Evolutionary conservation across 257 asterid genomes (phyloP), one percentile per base, ranked within the genome.

Genomic region (Ocimum tenuiflorum): DNA sequence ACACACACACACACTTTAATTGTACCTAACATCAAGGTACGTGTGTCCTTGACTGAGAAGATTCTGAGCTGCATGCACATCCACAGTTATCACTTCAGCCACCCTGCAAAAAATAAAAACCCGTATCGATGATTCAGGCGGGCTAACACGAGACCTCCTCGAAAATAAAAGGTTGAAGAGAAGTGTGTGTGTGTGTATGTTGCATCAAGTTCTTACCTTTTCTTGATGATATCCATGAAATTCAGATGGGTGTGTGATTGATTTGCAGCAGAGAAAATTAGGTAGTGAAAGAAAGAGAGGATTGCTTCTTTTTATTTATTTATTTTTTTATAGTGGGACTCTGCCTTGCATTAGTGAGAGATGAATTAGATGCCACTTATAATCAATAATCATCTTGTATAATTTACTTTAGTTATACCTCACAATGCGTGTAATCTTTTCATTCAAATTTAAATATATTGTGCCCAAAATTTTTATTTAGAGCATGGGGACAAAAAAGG

Each of bases 21-120:
- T 31, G 36, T 72, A 91, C 97, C 97, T 81, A 75, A 91, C 97
- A 76, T 91, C 97, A 69, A 91, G 87, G 77, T 82, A 91, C 24
- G 69, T 76, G 64, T 82, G 76, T 62, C 80, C 87, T 15, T 73
- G 73, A 17, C 45, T 71, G 36, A 88, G 84, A 56, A 88, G 87
- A 24, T 76, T 49, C 70, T 63, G 79, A 52, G 96, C 88, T 69
- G 77, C 81, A 29, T 82, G 82, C 15, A 85, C 90, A 77, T 90
- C 90, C 51, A 90, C 80, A 0, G 90, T 87, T 20, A 63, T 69
- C 12, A 90, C 79, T 60, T 77, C 80, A 39, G 60, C 63, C 39
- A 53, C 78, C 15, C 73, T 78, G 66, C 95, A 82, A 62, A 79
- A 63, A 50, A 63, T 15, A 41, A 6, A 7, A 9, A 69, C 18